These are phyloP conservation scores for Stropharia rugosoannulata DNA, from an alignment of 768 basidiomycete genomes.

Conservation along the genomic window DNA sequence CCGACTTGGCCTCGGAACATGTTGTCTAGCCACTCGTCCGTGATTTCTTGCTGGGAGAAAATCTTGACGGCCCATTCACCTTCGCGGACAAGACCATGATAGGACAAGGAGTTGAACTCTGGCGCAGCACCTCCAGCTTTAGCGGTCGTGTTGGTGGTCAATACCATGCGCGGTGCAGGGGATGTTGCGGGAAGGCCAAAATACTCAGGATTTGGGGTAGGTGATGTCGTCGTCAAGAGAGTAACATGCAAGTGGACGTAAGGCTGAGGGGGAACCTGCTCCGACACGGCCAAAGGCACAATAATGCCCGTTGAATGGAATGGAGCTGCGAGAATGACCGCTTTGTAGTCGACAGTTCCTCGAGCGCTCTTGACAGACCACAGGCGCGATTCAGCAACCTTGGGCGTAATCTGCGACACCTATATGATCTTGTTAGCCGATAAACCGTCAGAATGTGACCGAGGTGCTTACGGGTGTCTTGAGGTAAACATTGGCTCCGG, in stretches of 20 bases:
- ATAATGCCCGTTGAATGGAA: conserved; percentile 67
- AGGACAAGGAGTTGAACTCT: conserved; percentile 86
- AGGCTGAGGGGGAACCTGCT: conserved; percentile 62
- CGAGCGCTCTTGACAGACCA: conserved; percentile 54
- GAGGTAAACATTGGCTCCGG: conserved; percentile 67
- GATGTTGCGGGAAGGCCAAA: conserved; percentile 54
- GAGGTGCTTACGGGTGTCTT: conserved; percentile 58
- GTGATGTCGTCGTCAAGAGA: conserved; percentile 74
- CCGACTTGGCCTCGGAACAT: conserved; percentile 68
- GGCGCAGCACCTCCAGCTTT: conserved; percentile 46
- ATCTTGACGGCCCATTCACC: conserved; percentile 83
- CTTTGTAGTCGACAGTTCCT: conserved; percentile 57
- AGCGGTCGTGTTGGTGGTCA: conserved; percentile 71
- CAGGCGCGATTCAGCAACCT: conserved; percentile 37
- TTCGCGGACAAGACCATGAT: conserved; percentile 60
- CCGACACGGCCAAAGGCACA: conserved; percentile 45
- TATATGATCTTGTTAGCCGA: conserved; percentile 19
- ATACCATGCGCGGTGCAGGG: conserved; percentile 57
- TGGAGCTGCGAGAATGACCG: conserved; percentile 86
- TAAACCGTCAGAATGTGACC: not conserved
- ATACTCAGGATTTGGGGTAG: conserved; percentile 60
- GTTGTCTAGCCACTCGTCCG: conserved; percentile 66
- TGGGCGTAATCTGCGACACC: conserved; percentile 53
- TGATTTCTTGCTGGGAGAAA: conserved; percentile 66
- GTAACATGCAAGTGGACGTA: conserved; percentile 91